Conservation (phyloP, 2,329 filamentous ascomycete species). For the Sporothrix variecibatus region DNA sequence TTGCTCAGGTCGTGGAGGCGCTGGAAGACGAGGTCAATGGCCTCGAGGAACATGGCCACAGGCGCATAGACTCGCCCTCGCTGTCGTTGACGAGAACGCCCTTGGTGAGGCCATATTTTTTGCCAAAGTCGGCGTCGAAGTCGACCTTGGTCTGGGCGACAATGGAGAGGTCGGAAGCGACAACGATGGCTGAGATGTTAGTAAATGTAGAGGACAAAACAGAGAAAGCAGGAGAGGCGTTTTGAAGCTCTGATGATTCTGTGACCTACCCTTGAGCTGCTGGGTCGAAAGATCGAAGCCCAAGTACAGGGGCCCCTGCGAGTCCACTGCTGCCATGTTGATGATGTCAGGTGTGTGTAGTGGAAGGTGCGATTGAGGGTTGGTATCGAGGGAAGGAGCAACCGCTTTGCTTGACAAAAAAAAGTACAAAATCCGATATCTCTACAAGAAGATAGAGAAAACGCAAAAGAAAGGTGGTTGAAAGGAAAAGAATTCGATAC, state of each 20-base stretch:
- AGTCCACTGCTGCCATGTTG: constrained; percentile 28
- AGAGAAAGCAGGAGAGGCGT: background rate
- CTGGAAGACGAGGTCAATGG: constrained; percentile 79
- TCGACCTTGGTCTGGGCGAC: constrained; percentile 87
- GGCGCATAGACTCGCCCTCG: constrained; percentile 91
- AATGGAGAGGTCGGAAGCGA: constrained; percentile 79
- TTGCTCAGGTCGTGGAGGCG: constrained; percentile 67
- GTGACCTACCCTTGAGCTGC: constrained; percentile 77
- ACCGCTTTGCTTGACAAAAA: background rate
- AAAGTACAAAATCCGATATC: background rate
- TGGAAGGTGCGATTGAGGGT: background rate
- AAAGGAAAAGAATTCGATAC: background rate
- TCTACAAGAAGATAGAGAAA: background rate
- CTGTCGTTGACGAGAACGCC: constrained; percentile 80
- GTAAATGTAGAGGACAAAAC: background rate
- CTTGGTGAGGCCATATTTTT: constrained; percentile 78
- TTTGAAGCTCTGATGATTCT: background rate
- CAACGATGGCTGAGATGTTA: constrained; percentile 66
- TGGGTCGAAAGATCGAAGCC: constrained; percentile 97
- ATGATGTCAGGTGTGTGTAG: background rate
- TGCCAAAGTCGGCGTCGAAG: constrained; percentile 80
- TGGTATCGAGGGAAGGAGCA: background rate
- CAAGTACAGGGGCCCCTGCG: constrained; percentile 68
- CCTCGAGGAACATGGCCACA: constrained; percentile 92
- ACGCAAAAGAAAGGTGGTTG: background rate